phyloP scores from a whole-genome alignment of 176 grass and related monocot genomes.

The Musa schizocarpa region DNA sequence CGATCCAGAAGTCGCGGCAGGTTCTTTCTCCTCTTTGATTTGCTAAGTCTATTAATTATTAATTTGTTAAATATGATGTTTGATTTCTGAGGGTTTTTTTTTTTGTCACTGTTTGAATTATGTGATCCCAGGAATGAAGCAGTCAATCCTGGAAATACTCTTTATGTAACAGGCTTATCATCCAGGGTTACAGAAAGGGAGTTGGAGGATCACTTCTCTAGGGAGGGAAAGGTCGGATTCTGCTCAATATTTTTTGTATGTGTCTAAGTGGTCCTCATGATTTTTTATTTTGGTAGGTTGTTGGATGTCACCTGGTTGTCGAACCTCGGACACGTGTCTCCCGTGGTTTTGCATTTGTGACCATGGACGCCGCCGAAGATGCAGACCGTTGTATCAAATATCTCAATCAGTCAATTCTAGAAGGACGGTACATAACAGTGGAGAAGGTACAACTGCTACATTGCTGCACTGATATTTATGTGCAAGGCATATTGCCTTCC shows the following conservation, averaged over 20 bases:
- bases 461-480: not conserved
- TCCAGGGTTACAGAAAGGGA: slow-evolving; percentile 64
- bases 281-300: slow-evolving; percentile 31
- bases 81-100: not conserved
- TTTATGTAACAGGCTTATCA: slow-evolving; percentile 75
- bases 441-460: slow-evolving; percentile 54
- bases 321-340: slow-evolving; percentile 79
- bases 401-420: slow-evolving; percentile 62
- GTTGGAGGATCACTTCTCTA: slow-evolving; percentile 55
- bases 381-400: slow-evolving; percentile 67
- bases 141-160: slow-evolving; percentile 59
- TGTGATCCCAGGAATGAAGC: slow-evolving; percentile 28
- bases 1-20: slow-evolving; percentile 53
- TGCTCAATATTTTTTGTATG: not conserved
- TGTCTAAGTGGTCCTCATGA: not conserved
- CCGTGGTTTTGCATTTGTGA: slow-evolving; percentile 91
- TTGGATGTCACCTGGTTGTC: slow-evolving; percentile 48
- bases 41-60: not conserved
- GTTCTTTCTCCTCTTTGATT: slow-evolving; percentile 11
- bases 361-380: slow-evolving; percentile 59
- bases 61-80: not conserved
- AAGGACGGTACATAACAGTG: slow-evolving; percentile 85
- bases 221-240: slow-evolving; percentile 58
- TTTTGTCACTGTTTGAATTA: not conserved
- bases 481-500: not conserved